phyloP scores from a whole-genome alignment of 768 basidiomycete species.

The Tephrocybe sp. region DNA sequence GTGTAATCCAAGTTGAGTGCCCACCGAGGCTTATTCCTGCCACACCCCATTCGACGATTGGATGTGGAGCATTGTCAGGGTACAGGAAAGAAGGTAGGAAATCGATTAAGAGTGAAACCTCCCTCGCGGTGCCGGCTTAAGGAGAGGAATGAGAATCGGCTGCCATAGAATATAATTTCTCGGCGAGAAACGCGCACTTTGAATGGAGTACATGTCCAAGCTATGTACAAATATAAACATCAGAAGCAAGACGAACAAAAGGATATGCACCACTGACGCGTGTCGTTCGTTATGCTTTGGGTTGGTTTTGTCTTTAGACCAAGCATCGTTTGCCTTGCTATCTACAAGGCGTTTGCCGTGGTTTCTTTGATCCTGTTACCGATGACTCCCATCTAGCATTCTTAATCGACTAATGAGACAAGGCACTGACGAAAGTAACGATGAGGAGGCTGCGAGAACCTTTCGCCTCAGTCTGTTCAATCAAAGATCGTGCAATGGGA shows the following conservation, averaged over 20 bases:
- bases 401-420: neutral
- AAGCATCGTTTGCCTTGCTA: constrained; percentile 34
- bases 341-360: constrained; percentile 39
- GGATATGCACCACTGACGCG: constrained; percentile 32
- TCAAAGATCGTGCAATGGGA: constrained; percentile 24
- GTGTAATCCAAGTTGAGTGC: constrained; percentile 76
- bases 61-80: constrained; percentile 54
- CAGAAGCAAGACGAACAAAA: neutral
- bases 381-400: neutral
- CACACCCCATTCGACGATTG: constrained; percentile 67
- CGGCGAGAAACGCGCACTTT: constrained; percentile 33
- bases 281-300: constrained; percentile 34
- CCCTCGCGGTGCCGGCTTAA: constrained; percentile 63
- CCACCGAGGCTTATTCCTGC: constrained; percentile 83
- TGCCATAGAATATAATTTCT: too few species aligned
- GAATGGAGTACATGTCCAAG: constrained; percentile 48
- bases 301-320: constrained; percentile 24
- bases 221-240: constrained; percentile 21
- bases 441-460: constrained; percentile 30
- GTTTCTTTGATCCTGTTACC: constrained; percentile 46
- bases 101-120: constrained; percentile 81
- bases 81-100: constrained; percentile 75
- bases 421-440: constrained; percentile 35
- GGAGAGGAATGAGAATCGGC: neutral
- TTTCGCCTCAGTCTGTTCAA: constrained; percentile 15